Conservation (phyloP, 768 basidiomycete species). For the Amanita pseudoporphyria region DNA sequence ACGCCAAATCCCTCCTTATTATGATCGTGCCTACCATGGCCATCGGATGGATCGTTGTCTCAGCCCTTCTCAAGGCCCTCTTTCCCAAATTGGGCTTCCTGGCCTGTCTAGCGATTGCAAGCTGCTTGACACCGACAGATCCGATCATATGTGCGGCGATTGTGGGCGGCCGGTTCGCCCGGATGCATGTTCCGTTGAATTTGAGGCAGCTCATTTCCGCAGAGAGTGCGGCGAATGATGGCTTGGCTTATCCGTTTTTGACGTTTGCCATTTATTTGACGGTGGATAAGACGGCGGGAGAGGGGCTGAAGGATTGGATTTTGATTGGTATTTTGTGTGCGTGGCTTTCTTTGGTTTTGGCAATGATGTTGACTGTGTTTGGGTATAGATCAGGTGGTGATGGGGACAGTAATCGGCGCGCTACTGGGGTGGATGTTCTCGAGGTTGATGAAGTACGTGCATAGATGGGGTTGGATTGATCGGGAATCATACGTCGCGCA, state of each 20-base stretch:
- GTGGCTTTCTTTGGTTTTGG: slow-evolving; percentile 27
- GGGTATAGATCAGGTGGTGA: slow-evolving; percentile 2
- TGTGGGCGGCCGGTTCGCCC: slow-evolving; percentile 65
- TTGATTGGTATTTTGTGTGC: slow-evolving; percentile 75
- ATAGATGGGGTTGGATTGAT: slow-evolving; percentile 56
- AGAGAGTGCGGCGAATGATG: slow-evolving; percentile 94
- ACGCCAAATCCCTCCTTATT: slow-evolving; percentile 57
- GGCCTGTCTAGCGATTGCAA: slow-evolving; percentile 77
- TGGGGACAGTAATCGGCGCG: slow-evolving; percentile 2
- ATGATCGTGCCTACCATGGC: slow-evolving; percentile 83
- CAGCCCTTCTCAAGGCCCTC: slow-evolving; percentile 57
- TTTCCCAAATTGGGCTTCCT: slow-evolving; percentile 67
- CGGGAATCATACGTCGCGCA: slow-evolving; percentile 85
- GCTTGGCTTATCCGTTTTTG: slow-evolving; percentile 90
- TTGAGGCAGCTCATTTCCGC: slow-evolving; percentile 77
- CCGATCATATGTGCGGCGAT: slow-evolving; percentile 86
- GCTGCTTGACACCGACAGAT: slow-evolving; percentile 90
- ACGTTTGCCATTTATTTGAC: slow-evolving; percentile 80
- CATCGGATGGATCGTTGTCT: slow-evolving; percentile 69
- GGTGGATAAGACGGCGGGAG: slow-evolving; percentile 48
- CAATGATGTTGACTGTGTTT: background rate
- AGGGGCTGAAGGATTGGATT: slow-evolving; percentile 79
- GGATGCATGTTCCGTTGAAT: slow-evolving; percentile 59
- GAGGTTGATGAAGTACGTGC: slow-evolving; percentile 28
- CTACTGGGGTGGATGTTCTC: slow-evolving; percentile 4